phyloP scores from a whole-genome alignment of 495 filamentous ascomycete genomes.

The Penicillium arizonense region DNA sequence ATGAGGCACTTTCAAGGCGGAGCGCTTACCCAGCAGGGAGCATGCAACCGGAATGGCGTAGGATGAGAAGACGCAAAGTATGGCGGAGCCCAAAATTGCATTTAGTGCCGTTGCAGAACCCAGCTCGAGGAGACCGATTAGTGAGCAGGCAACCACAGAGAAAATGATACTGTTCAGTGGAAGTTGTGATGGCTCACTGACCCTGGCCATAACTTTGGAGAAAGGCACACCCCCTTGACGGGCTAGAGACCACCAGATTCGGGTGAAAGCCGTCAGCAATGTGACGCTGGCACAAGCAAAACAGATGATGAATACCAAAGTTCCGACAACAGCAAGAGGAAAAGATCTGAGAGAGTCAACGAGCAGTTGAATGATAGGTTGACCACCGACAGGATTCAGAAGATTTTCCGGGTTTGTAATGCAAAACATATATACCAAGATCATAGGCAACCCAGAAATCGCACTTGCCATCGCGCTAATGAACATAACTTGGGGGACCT shows the following conservation, averaged over 20 bases:
- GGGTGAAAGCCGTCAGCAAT: no score
- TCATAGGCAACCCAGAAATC: background rate
- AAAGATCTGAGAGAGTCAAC: background rate
- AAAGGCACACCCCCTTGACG: no score
- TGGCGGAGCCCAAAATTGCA: background rate
- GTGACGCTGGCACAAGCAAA: no score
- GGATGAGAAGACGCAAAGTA: background rate
- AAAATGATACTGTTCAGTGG: no score
- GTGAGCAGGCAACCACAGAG: no score
- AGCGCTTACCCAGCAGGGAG: background rate
- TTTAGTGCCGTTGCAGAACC: background rate
- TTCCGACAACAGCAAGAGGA: background rate
- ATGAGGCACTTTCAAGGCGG: no score
- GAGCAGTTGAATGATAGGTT: constrained; percentile 1
- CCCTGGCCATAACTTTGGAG: no score
- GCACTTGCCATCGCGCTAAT: background rate
- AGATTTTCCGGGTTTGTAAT: constrained; percentile 4
- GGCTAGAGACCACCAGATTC: no score
- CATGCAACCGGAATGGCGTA: constrained; percentile 3
- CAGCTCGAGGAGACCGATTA: background rate
- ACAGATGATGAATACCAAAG: background rate
- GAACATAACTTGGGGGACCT: constrained; percentile 6
- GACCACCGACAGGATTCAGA: background rate
- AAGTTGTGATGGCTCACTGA: no score
- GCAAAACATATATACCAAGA: constrained; percentile 1